Conservation (phyloP, 2,329 filamentous ascomycete genomes). For the Diaporthe eres region DNA sequence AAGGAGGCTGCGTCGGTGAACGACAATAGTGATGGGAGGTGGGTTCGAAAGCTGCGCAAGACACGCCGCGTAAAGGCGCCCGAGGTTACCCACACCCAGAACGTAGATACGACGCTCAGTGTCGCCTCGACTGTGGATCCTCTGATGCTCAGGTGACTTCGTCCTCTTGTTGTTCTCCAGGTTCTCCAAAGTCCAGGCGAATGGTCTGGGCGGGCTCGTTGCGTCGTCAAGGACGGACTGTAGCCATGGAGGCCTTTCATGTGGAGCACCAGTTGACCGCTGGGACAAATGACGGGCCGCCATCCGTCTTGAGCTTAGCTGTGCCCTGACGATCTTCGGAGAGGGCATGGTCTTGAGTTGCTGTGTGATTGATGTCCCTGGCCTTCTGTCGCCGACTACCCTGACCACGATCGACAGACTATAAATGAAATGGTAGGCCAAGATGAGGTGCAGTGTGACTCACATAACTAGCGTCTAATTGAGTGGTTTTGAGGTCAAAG, state of each 20-base stretch:
- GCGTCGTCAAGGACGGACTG: conserved; percentile 39
- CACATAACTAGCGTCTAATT: not conserved
- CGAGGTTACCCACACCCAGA: conserved; percentile 85
- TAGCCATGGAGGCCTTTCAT: conserved; percentile 42
- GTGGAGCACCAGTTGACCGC: conserved; percentile 4
- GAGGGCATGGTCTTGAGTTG: conserved; percentile 32
- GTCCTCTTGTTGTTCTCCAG: conserved; percentile 12
- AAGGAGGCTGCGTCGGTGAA: conserved; percentile 72
- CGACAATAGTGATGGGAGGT: conserved; percentile 85
- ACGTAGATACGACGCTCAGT: conserved; percentile 75
- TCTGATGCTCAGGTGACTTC: conserved; percentile 34
- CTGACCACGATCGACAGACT: not conserved
- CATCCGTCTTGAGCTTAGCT: not conserved
- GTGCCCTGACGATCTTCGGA: conserved; percentile 5
- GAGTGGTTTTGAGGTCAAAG: not conserved
- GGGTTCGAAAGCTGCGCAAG: conserved; percentile 71
- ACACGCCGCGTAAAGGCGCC: conserved; percentile 82
- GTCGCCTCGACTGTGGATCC: conserved; percentile 39
- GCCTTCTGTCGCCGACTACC: not conserved
- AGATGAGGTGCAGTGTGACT: conserved; percentile 5
- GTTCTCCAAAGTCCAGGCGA: conserved; percentile 44
- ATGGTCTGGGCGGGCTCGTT: conserved; percentile 41
- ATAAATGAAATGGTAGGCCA: not conserved
- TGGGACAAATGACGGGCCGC: conserved; percentile 16
- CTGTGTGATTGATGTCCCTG: conserved; percentile 13